phyloP scores from a whole-genome alignment of 208 protist genomes.

The Wallacemonas sp. region DNA sequence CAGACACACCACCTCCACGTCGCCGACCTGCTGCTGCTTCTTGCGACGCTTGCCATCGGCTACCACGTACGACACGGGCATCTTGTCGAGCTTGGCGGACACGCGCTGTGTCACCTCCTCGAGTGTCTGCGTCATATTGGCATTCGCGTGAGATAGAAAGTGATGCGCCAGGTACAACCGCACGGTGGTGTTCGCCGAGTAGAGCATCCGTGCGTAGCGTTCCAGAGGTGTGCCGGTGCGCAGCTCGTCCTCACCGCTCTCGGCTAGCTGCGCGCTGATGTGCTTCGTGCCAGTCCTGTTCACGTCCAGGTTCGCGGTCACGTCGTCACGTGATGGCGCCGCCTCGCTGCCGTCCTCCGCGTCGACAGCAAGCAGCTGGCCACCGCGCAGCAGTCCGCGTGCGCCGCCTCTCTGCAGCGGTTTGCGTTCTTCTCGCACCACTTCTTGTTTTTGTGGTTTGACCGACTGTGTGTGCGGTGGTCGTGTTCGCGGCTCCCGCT shows the following conservation, averaged over 20 bases:
- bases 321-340: neutral
- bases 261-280: neutral
- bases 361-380: neutral
- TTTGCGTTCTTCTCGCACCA: neutral
- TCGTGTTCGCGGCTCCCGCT: neutral
- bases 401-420: too few species aligned
- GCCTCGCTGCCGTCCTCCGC: neutral
- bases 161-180: slow-evolving; percentile 1
- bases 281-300: too few species aligned
- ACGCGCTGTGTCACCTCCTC: neutral
- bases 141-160: neutral
- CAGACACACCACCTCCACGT: slow-evolving; percentile 35
- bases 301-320: too few species aligned
- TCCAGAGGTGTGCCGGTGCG: neutral
- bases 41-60: slow-evolving; percentile 25
- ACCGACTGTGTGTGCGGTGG: neutral
- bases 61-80: slow-evolving; percentile 30
- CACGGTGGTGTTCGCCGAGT: neutral
- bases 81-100: slow-evolving; percentile 15
- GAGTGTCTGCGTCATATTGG: slow-evolving; percentile 1
- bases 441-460: too few species aligned
- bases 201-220: neutral
- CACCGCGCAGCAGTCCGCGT: neutral
- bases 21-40: slow-evolving; percentile 14
- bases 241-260: neutral